Evolutionary conservation across 2,329 filamentous ascomycete genomes (phyloP), one percentile per base, ranked within the genome.

Genomic region (Scedosporium dehoogii): DNA sequence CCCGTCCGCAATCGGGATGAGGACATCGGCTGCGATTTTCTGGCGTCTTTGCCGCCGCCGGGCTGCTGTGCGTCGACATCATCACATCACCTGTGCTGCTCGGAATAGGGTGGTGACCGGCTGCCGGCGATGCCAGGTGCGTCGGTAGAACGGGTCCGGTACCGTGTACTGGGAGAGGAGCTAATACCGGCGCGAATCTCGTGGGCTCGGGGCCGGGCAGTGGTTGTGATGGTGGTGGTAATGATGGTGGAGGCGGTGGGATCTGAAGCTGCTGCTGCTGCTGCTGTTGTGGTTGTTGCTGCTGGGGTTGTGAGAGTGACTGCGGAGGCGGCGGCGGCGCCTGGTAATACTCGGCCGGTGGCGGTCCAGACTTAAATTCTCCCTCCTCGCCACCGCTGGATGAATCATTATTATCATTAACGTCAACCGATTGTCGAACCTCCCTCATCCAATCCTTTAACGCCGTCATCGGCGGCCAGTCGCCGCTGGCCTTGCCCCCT

Each of bases 391-490:
- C 79, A 7, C 79, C 81, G 10, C 81, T 82, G 21, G 72, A 73
- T 1, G 75, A 79, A 23, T 73, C 72, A 42, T 79, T 72, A 42
- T 79, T 72, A 42, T 77, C 77, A 38, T 77, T 73, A n/a, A 73
- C 73, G 56, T 82, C 77, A 38, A 76, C 76, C 6, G 78, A 77
- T 63, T 83, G 80, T 18, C 80, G 76, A 33, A 85, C 80, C 68
- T 85, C 83, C 55, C 78, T 77, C 81, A 85, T 85, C 82, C 83
- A 84, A 67, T 84, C 81, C 66, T 83, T 83, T 29, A 85, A 70
- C 10, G 83, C 75, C 4, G 76, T 77, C 81, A 84, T 84, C 2
- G 81, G 78, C 16, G 82, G 81, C 81, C 81, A 84, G 69, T 84
- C 82, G 3, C 81, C 81, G 66, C 81, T 83, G 6, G 81, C 80